Evolutionary conservation across 73 alveolate species (phyloP), one percentile per base, ranked within the genome.

Genomic region (Blepharisma japonicum): DNA sequence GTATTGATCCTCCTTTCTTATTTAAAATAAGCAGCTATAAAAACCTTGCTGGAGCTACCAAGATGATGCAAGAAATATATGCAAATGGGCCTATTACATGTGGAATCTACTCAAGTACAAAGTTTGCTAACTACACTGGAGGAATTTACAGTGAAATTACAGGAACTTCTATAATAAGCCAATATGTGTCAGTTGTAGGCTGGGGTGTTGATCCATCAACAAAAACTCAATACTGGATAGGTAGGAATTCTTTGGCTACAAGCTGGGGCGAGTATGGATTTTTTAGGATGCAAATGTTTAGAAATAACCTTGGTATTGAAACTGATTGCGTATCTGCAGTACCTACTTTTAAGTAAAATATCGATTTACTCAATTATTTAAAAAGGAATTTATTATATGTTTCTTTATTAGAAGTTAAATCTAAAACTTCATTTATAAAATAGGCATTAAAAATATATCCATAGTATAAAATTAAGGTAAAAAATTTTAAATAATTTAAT

Each of bases 211-310:
- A 83, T 56, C 77, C 87, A 48, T 94, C 95, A 27, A 32, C 42
- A 3, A 32, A 93, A 61, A 76, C 11, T 49, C 89, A 89, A 68
- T 94, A 83, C 82, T 94, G 97, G 96, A 85, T 85, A 55, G 90
- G 94, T 5, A 92, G 97, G 83, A 94, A 94, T 87, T 83, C 97
- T 21, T 92, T 92, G 96, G 98, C 97, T 23, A 71, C 88, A 56
- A 81, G 79, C 91, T 94, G 99, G 98, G 99, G 98, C 27, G 98
- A 89, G 77, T 46, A 71, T 0, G 99, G 98, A 23, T 88, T 85
- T 89, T 84, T 90, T 85, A 90, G 94, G 83, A 51, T 94, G 47
- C 77, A 87, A 51, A 94, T 96, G 87, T 94, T 92, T 56, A 74
- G 45, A 20, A 71, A 92, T 83, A 80, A 91, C 55, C 68, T 92